Conservation (phyloP, 2,329 filamentous ascomycete species). For the Xylaria hypoxylon region DNA sequence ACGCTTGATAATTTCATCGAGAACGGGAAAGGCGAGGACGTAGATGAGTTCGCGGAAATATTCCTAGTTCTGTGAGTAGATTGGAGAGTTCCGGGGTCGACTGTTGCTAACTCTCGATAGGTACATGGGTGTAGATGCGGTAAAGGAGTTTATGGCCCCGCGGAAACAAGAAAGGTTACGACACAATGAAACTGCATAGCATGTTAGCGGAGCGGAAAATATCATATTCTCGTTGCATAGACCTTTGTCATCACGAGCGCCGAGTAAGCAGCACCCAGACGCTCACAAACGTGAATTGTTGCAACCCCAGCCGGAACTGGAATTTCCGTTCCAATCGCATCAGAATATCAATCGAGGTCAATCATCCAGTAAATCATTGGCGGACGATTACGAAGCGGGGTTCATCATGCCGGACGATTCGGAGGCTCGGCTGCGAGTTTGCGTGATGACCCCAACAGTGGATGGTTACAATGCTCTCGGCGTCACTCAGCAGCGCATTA, state of each 20-base stretch:
- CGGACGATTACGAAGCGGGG: not conserved
- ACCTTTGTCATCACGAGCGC: not conserved
- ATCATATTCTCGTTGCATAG: not conserved
- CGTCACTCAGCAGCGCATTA: not conserved
- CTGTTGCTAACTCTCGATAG: constrained; percentile 38
- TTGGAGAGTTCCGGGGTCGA: not conserved
- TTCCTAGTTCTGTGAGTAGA: constrained; percentile 45
- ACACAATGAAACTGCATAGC: not conserved
- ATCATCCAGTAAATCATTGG: too few relatives aligned
- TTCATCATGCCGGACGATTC: not conserved
- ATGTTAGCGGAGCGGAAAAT: not conserved
- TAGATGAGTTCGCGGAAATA: constrained; percentile 51
- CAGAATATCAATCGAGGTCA: not conserved
- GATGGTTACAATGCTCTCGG: not conserved
- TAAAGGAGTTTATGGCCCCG: constrained; percentile 42
- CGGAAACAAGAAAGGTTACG: not conserved
- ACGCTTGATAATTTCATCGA: constrained; percentile 47
- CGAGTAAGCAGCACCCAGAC: too few relatives aligned
- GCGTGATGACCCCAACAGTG: not conserved
- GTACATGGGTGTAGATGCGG: constrained; percentile 47
- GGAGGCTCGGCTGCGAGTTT: not conserved
- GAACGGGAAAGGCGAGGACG: constrained; percentile 45
- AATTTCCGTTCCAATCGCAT: not conserved
- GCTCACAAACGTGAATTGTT: not conserved
- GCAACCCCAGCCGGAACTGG: not conserved